phyloP scores from a whole-genome alignment of 768 basidiomycete genomes.

The Lactarius evosmus region DNA sequence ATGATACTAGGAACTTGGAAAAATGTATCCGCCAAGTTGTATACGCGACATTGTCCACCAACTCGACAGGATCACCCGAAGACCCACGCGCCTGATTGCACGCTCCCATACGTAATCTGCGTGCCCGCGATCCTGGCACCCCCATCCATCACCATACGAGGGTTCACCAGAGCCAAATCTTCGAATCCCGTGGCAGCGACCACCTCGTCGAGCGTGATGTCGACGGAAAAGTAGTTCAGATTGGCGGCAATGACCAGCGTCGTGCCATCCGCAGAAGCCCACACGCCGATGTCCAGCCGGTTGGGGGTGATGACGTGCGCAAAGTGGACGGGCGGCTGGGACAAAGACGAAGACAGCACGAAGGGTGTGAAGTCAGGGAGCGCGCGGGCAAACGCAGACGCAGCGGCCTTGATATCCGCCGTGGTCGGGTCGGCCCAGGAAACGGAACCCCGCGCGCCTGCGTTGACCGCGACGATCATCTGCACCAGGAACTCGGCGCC shows the following conservation, averaged over 20 bases:
- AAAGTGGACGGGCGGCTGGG: constrained; percentile 9
- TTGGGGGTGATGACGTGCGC: constrained; percentile 6
- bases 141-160: constrained; percentile 5
- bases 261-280: not conserved
- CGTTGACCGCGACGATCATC: constrained; percentile 64
- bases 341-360: constrained; percentile 11
- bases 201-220: constrained; percentile 1
- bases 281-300: constrained; percentile 22
- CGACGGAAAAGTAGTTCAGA: constrained; percentile 14
- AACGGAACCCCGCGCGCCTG: constrained; percentile 53
- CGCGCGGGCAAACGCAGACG: constrained; percentile 36
- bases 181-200: not conserved
- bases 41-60: not conserved
- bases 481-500: constrained; percentile 68
- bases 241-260: constrained; percentile 19
- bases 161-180: not conserved
- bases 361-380: constrained; percentile 28
- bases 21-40: not conserved
- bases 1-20: not conserved
- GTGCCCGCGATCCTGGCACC: not conserved
- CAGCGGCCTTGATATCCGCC: constrained; percentile 38
- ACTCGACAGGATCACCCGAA: constrained; percentile 1
- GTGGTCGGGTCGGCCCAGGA: constrained; percentile 45
- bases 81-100: constrained; percentile 15
- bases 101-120: not conserved